Evolutionary conservation across 139 green algal genomes (phyloP), one percentile per base, ranked within the genome.

Genomic region (Tetradesmus lagerheimii): DNA sequence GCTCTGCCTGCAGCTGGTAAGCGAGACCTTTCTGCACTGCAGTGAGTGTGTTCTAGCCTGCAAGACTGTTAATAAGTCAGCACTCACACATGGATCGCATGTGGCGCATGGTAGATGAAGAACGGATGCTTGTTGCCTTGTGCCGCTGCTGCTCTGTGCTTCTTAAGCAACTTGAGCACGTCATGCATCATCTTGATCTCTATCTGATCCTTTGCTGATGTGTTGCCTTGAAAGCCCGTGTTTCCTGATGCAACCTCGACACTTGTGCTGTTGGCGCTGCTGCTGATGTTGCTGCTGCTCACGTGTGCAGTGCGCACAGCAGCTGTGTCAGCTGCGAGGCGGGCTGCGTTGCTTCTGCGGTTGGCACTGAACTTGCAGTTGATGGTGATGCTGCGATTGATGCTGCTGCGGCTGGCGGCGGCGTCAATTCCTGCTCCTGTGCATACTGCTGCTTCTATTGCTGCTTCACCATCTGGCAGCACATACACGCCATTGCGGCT

Each of bases 251-350:
- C 4, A 8, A 39, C 27, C 2, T 4, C 74, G 1, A 41, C 74
- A 45, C 57, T 71, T 5, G 23, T 71, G 79, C 9, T 39, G 9
- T 20, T 23, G 41, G n/a, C 64, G 45, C 47, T 75, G n/a, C 45
- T 75, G 45, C 80, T 75, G n/a, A 29, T 75, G 80, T 47, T 62
- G 47, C 80, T 62, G 45, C 45, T 86, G 43, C 43, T 50, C 4
- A 8, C 43, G 43, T 8, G 5, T 50, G 50, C 15, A 64, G 50
- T 64, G 50, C 50, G 50, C 12, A 11, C 25, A 14, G 50, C 50
- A 25, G 50, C 50, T 64, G 50, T 64, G 50, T 57, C n/a, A n/a
- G n/a, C n/a, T n/a, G n/a, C n/a, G n/a, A n/a, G 45, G 11, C 14
- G 45, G 11, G 45, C 45, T 9, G 45, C 45, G 41, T 41, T 67